These are phyloP conservation scores for Geosiphon pyriformis DNA, from an alignment of 192 early-diverging fungal species.

Conservation along the genomic window DNA sequence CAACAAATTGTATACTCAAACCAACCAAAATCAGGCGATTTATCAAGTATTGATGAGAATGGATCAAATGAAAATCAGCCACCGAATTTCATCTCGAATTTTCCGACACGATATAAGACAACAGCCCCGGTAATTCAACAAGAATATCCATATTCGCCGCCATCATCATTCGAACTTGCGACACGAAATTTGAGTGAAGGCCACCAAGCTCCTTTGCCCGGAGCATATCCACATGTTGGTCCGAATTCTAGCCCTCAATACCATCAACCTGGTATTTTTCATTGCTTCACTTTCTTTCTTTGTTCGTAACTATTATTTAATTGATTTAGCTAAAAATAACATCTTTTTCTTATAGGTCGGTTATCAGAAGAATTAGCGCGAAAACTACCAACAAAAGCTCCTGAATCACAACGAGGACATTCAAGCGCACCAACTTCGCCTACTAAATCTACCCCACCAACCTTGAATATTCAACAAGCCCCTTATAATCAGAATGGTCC, in stretches of 20 bases:
- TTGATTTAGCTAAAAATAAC: neutral
- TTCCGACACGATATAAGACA: neutral
- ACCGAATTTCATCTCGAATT: no score
- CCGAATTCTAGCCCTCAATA: neutral
- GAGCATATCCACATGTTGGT: no score
- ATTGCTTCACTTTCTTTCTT: neutral
- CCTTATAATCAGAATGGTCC: neutral
- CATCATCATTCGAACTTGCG: neutral
- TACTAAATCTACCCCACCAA: neutral
- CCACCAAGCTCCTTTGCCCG: neutral
- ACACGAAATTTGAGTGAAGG: neutral
- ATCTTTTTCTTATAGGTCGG: neutral
- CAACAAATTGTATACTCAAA: neutral
- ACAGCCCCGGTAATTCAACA: conserved; percentile 1
- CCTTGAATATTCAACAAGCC: neutral
- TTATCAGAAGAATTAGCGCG: neutral
- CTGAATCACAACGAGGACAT: neutral
- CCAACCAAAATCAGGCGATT: no score
- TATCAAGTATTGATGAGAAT: no score
- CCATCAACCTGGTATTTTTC: neutral
- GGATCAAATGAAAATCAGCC: no score
- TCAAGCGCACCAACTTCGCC: neutral
- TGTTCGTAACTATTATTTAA: no score
- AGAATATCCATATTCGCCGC: neutral
- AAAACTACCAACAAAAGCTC: neutral